phyloP scores from a whole-genome alignment of 495 filamentous ascomycete genomes.

The Xylaria castorea region DNA sequence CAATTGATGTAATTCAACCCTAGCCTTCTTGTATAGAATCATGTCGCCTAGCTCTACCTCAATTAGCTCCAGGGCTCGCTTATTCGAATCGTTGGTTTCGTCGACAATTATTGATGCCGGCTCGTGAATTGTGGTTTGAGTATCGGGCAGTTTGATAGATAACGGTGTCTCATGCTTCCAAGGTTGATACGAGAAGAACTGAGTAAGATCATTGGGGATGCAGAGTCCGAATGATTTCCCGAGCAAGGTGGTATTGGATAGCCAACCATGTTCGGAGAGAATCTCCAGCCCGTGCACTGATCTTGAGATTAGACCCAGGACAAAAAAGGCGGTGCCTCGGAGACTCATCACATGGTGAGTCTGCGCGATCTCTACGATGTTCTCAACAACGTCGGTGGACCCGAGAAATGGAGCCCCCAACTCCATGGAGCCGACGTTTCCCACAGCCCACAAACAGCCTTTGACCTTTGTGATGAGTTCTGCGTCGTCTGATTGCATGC shows the following conservation, averaged over 20 bases:
- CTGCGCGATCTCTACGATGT: conserved; percentile 86
- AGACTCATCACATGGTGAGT: conserved; percentile 86
- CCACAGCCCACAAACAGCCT: conserved; percentile 95
- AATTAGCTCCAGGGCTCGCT: conserved; percentile 77
- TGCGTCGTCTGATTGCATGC: conserved; percentile 79
- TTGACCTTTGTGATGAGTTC: conserved; percentile 94
- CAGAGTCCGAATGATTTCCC: conserved; percentile 87
- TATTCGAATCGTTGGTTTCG: conserved; percentile 58
- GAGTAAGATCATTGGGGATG: conserved; percentile 77
- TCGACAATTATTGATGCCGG: conserved; percentile 44
- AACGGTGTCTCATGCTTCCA: conserved; percentile 56
- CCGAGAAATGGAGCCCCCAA: conserved; percentile 93
- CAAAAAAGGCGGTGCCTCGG: conserved; percentile 95
- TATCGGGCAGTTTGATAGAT: conserved; percentile 48
- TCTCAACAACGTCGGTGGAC: conserved; percentile 80
- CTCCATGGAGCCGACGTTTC: conserved; percentile 98
- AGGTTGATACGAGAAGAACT: conserved; percentile 68
- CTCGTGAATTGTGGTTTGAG: conserved; percentile 51
- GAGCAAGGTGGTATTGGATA: conserved; percentile 82
- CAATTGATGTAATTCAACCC: conserved; percentile 71
- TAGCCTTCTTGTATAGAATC: conserved; percentile 79
- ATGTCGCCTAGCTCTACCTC: conserved; percentile 83
- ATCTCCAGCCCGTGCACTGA: conserved; percentile 93
- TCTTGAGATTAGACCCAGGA: conserved; percentile 88
- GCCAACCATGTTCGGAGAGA: conserved; percentile 85